Conservation (phyloP, 148 eudicot species). For the Camellia lanceoleosa region DNA sequence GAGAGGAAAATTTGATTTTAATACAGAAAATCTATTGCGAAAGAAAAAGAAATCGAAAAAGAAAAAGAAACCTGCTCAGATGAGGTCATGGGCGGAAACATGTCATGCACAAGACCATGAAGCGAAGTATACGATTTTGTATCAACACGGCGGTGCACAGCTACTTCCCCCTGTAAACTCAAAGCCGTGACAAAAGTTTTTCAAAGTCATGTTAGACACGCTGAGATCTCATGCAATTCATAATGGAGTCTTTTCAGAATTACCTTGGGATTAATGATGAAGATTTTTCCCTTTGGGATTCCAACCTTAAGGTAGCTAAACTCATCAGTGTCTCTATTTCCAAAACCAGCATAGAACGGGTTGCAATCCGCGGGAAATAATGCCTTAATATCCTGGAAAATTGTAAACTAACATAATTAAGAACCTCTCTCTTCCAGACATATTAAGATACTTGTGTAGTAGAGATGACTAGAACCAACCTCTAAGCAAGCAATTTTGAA, state of each 20-base stretch:
- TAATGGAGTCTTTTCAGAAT: neutral
- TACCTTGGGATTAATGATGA: slow-evolving; percentile 96
- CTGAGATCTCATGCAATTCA: neutral
- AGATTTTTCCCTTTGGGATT: slow-evolving; percentile 81
- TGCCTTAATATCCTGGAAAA: slow-evolving; percentile 75
- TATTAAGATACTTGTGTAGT: neutral
- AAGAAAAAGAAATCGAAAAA: slow-evolving; percentile 19
- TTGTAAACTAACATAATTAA: slow-evolving; percentile 5
- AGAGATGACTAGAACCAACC: slow-evolving; percentile 44
- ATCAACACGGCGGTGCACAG: slow-evolving; percentile 61
- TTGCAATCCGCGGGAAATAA: slow-evolving; percentile 68
- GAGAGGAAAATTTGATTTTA: neutral
- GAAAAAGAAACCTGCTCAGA: slow-evolving; percentile 59
- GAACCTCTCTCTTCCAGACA: neutral
- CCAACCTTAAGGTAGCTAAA: slow-evolving; percentile 90
- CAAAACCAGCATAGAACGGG: slow-evolving; percentile 97
- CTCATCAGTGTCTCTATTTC: slow-evolving; percentile 96
- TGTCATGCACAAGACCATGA: slow-evolving; percentile 71
- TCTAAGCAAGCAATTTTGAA: slow-evolving; percentile 95
- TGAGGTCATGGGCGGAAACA: slow-evolving; percentile 67
- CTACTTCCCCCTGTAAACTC: slow-evolving; percentile 77
- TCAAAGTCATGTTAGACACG: neutral
- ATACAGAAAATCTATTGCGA: neutral
- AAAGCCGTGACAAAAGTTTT: slow-evolving; percentile 5
- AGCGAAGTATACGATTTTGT: slow-evolving; percentile 82